Evolutionary conservation across 139 green algal species (phyloP).

Genomic region (Diplosphaera chodatii): DNA sequence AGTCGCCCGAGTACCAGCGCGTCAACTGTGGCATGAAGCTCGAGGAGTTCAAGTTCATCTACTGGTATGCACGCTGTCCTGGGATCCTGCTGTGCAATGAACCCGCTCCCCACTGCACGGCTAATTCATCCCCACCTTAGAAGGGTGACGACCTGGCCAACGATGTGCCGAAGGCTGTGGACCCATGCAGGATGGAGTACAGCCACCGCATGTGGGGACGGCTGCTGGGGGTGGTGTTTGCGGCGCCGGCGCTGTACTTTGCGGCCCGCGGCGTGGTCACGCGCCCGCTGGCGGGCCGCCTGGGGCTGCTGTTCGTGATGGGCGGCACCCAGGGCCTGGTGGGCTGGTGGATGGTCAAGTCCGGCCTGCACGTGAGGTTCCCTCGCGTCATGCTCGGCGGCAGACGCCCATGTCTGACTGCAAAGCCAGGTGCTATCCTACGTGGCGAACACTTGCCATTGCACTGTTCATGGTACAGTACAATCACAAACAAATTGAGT

Average conservation of each 20-base stretch:
- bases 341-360: conserved; percentile 99
- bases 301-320: conserved; percentile 84
- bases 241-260: conserved; percentile 82
- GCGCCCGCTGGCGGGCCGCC: conserved; percentile 54
- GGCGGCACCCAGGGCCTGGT: conserved; percentile 88
- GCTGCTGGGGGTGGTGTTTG: conserved; percentile 37
- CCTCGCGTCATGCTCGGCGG: no score
- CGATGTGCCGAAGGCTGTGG: no score
- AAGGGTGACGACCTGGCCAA: no score
- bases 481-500: no score
- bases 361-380: conserved; percentile 61
- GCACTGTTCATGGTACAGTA: no score
- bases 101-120: no score
- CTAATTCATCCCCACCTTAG: no score
- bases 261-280: conserved; percentile 60
- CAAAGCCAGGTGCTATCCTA: no score
- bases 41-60: conserved; percentile 99
- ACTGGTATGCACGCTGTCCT: no score
- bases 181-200: conserved; percentile 93
- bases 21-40: conserved; percentile 86
- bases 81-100: no score
- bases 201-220: conserved; percentile 90
- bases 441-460: no score
- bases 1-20: conserved; percentile 81
- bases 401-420: no score